Evolutionary conservation across 2,329 filamentous ascomycete species (phyloP).

Genomic region (Pseudocercospora ulei): DNA sequence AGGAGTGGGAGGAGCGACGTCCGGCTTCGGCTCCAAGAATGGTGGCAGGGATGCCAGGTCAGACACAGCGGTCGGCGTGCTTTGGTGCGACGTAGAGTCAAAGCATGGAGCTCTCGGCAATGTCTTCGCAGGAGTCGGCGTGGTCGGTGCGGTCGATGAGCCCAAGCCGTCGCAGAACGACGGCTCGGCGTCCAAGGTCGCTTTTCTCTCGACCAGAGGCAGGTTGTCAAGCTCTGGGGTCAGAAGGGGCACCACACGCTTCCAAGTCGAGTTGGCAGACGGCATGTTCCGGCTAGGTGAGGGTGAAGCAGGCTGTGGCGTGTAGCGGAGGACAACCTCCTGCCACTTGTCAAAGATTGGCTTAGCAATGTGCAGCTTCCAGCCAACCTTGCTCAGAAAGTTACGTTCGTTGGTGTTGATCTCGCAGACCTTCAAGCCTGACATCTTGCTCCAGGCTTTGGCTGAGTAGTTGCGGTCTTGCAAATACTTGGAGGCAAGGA

Average conservation of each 20-base stretch:
- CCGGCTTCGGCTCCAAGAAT: slow-evolving; percentile 45
- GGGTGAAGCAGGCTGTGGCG: slow-evolving; percentile 46
- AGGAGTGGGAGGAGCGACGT: slow-evolving; percentile 46
- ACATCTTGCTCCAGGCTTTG: slow-evolving; percentile 97
- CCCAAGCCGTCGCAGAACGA: slow-evolving; percentile 15
- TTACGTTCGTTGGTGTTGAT: slow-evolving; percentile 96
- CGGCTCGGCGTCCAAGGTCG: slow-evolving; percentile 9
- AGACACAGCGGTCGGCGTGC: slow-evolving; percentile 39
- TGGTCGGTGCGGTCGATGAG: slow-evolving; percentile 22
- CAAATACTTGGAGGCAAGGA: slow-evolving; percentile 93
- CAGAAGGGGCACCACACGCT: slow-evolving; percentile 46
- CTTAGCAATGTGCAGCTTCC: slow-evolving; percentile 90
- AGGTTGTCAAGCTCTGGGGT: slow-evolving; percentile 49
- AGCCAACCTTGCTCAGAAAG: slow-evolving; percentile 80
- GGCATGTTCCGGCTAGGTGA: slow-evolving; percentile 23
- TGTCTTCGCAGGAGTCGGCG: slow-evolving; percentile 22
- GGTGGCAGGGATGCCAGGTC: slow-evolving; percentile 38
- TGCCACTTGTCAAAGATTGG: slow-evolving; percentile 86
- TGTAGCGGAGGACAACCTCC: slow-evolving; percentile 78
- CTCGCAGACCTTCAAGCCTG: slow-evolving; percentile 81
- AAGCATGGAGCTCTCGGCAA: slow-evolving; percentile 18
- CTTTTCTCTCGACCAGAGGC: slow-evolving; percentile 19
- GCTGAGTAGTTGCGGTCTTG: slow-evolving; percentile 98
- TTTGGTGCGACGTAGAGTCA: slow-evolving; percentile 36
- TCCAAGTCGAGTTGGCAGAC: slow-evolving; percentile 33